Evolutionary conservation across 768 basidiomycete genomes (phyloP).

Genomic region (Boletus edulis): DNA sequence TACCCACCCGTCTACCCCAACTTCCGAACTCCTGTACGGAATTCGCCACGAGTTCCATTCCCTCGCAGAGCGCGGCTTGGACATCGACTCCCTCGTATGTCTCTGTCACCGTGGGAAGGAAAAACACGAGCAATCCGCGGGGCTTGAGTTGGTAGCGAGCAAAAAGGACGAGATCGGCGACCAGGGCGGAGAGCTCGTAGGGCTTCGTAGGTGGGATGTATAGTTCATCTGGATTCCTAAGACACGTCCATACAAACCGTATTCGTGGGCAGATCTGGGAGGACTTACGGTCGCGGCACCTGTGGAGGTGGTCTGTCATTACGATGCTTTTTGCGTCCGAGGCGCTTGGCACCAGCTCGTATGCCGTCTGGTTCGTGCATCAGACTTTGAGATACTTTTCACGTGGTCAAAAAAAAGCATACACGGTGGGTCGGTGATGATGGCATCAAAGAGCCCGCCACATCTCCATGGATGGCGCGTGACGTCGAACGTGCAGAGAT

Average conservation of each 20-base stretch:
- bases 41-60: slow-evolving; percentile 87
- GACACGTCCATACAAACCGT: neutral
- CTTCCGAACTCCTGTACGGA: slow-evolving; percentile 92
- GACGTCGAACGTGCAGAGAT: slow-evolving; percentile 91
- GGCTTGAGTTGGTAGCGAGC: slow-evolving; percentile 84
- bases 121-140: slow-evolving; percentile 89
- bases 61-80: slow-evolving; percentile 70
- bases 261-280: neutral
- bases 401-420: slow-evolving; percentile 27
- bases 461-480: slow-evolving; percentile 87
- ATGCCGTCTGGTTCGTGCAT: slow-evolving; percentile 71
- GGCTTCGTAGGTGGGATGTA: slow-evolving; percentile 91
- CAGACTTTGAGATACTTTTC: neutral
- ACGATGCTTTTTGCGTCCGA: slow-evolving; percentile 61
- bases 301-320: slow-evolving; percentile 27
- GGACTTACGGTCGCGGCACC: slow-evolving; percentile 44
- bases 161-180: slow-evolving; percentile 74
- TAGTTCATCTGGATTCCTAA: slow-evolving; percentile 48
- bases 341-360: slow-evolving; percentile 79
- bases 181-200: slow-evolving; percentile 86
- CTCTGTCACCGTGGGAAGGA: slow-evolving; percentile 89
- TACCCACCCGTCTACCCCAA: slow-evolving; percentile 86
- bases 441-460: slow-evolving; percentile 90
- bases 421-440: slow-evolving; percentile 95
- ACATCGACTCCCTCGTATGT: slow-evolving; percentile 90